Percentiles rank a stretch among this genome's conserved stretches.
These are phyloP conservation scores for Alternaria ethzedia DNA, from an alignment of 2,329 filamentous ascomycete species.

Conservation along the genomic window DNA sequence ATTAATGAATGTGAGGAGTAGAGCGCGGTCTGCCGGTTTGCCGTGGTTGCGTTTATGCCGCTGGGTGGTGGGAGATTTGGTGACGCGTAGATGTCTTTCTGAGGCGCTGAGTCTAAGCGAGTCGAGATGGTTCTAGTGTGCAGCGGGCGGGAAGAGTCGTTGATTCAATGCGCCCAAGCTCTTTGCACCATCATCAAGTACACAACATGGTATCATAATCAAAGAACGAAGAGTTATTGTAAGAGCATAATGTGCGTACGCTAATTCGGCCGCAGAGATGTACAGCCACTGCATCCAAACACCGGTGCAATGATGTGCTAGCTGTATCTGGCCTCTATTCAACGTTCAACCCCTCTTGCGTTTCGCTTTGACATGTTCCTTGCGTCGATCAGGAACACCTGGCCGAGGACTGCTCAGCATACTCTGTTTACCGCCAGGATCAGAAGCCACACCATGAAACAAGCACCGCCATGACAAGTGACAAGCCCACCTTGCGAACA, in stretches of 20 bases:
- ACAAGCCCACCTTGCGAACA: conserved; percentile 5
- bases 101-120: conserved; percentile 1
- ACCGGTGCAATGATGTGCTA: background rate
- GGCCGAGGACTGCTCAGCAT: background rate
- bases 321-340: background rate
- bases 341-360: conserved; percentile 10
- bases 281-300: background rate
- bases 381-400: conserved; percentile 25
- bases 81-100: background rate
- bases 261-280: background rate
- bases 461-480: conserved; percentile 8
- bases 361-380: conserved; percentile 22
- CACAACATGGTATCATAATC: background rate
- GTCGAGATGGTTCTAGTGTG: background rate
- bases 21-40: background rate
- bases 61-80: conserved; percentile 3
- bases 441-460: conserved; percentile 16
- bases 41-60: background rate
- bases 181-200: background rate
- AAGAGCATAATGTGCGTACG: background rate
- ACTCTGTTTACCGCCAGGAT: conserved; percentile 9
- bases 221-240: background rate
- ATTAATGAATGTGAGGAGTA: background rate
- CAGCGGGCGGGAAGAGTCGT: background rate
- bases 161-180: background rate